Evolutionary conservation across 768 basidiomycete genomes (phyloP).

Genomic region (Kondoa subrosea): DNA sequence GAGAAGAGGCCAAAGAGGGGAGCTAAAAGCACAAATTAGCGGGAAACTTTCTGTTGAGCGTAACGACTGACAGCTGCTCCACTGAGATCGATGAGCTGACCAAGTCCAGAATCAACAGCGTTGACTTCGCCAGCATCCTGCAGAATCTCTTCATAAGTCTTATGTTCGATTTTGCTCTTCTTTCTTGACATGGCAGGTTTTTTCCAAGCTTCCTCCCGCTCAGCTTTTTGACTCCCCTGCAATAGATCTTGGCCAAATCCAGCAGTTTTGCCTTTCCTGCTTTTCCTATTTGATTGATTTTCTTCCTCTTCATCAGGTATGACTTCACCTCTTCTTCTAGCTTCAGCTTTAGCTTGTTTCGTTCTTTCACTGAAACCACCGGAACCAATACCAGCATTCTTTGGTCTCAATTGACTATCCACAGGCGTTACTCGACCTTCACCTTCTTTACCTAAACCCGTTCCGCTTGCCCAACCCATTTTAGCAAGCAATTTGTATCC

Average conservation of each 20-base stretch:
- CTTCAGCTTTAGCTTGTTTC: constrained; percentile 64
- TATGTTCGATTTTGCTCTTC: constrained; percentile 72
- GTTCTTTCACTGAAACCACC: constrained; percentile 79
- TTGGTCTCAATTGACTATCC: constrained; percentile 65
- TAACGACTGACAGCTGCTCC: constrained; percentile 59
- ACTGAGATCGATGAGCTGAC: constrained; percentile 84
- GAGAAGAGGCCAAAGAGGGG: constrained; percentile 62
- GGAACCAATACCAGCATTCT: constrained; percentile 67
- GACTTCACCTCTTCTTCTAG: constrained; percentile 43
- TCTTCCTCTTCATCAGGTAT: constrained; percentile 41
- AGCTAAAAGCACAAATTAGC: constrained; percentile 38
- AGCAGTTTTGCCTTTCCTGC: constrained; percentile 32
- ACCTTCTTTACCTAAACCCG: constrained; percentile 57
- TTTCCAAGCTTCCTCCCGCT: constrained; percentile 68
- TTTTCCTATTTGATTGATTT: no score
- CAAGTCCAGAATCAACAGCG: constrained; percentile 41
- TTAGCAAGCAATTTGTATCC: constrained; percentile 82
- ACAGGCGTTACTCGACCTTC: constrained; percentile 78
- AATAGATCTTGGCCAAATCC: background rate
- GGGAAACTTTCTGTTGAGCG: constrained; percentile 2
- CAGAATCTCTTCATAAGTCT: constrained; percentile 90
- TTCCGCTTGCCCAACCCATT: constrained; percentile 79
- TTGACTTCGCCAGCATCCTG: constrained; percentile 55
- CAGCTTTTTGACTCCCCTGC: background rate
- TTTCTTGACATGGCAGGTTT: constrained; percentile 60